These are phyloP conservation scores for Jamesozyma hellenica DNA, from an alignment of 805 yeast genomes.

Conservation along the genomic window DNA sequence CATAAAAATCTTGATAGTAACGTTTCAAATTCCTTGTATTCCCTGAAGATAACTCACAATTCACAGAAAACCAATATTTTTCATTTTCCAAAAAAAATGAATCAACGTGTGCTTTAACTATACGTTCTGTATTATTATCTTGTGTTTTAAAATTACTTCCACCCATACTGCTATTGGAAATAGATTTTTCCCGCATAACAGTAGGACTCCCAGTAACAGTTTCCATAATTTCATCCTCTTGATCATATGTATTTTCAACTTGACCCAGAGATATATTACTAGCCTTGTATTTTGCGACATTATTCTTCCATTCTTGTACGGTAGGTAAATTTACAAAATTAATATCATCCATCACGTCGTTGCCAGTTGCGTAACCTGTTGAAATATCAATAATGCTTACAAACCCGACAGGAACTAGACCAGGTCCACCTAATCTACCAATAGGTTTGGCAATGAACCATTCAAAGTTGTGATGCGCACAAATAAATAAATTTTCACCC, in stretches of 20 bases:
- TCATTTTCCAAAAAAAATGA: constrained; percentile 73
- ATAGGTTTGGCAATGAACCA: constrained; percentile 98
- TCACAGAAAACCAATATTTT: constrained; percentile 77
- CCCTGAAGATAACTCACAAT: constrained; percentile 61
- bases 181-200: neutral
- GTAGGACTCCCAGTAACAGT: neutral
- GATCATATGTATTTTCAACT: constrained; percentile 32
- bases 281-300: constrained; percentile 87
- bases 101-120: constrained; percentile 56
- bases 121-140: constrained; percentile 10
- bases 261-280: constrained; percentile 66
- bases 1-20: constrained; percentile 91
- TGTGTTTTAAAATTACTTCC: neutral
- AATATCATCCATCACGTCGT: constrained; percentile 49
- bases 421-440: constrained; percentile 93
- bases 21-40: constrained; percentile 63
- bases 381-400: constrained; percentile 76
- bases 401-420: constrained; percentile 84
- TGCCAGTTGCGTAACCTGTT: constrained; percentile 47
- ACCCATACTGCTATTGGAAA: too few species aligned
- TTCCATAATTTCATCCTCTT: neutral
- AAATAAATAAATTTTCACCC: constrained; percentile 83
- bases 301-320: constrained; percentile 90
- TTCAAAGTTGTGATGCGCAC: constrained; percentile 93
- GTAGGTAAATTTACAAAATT: constrained; percentile 67